phyloP scores from a whole-genome alignment of 331 rosid species.

The Malus hybrid region DNA sequence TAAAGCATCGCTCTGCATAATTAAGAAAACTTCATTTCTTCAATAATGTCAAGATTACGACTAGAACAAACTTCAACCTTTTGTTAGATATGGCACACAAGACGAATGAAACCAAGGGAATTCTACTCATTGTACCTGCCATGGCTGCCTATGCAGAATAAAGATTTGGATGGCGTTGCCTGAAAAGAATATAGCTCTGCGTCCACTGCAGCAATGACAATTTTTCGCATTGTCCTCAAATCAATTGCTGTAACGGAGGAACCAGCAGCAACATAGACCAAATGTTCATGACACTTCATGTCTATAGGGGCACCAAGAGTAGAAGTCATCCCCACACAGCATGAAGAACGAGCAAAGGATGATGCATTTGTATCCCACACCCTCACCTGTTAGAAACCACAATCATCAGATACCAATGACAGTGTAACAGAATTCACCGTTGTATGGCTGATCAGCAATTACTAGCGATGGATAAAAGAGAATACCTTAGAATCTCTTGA shows the following conservation, averaged over 20 bases:
- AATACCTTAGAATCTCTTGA: slow-evolving; percentile 77
- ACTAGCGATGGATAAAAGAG: neutral
- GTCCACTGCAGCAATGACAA: slow-evolving; percentile 42
- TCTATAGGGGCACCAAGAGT: slow-evolving; percentile 47
- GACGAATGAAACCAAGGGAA: neutral
- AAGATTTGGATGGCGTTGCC: slow-evolving; percentile 53
- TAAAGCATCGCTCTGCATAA: slow-evolving; percentile 77
- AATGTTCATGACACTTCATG: slow-evolving; percentile 72
- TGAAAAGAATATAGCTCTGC: slow-evolving; percentile 55
- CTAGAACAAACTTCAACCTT: neutral
- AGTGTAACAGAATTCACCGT: neutral
- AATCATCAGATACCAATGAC: slow-evolving; percentile 13
- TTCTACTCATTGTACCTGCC: slow-evolving; percentile 41
- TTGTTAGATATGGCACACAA: neutral
- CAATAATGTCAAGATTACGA: neutral
- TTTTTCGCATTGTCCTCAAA: slow-evolving; percentile 78
- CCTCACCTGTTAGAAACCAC: slow-evolving; percentile 46
- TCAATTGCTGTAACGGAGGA: slow-evolving; percentile 61
- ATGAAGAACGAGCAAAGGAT: slow-evolving; percentile 51
- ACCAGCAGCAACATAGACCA: slow-evolving; percentile 63
- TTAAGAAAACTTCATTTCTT: neutral
- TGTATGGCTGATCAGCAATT: no score
- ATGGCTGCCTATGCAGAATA: slow-evolving; percentile 59
- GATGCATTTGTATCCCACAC: slow-evolving; percentile 74
- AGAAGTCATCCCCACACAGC: slow-evolving; percentile 77